A percentile compares a stretch with the other conserved stretches of the same genome.
Evolutionary conservation across 306 rosid genomes (phyloP).

Genomic region (Betula pendula): DNA sequence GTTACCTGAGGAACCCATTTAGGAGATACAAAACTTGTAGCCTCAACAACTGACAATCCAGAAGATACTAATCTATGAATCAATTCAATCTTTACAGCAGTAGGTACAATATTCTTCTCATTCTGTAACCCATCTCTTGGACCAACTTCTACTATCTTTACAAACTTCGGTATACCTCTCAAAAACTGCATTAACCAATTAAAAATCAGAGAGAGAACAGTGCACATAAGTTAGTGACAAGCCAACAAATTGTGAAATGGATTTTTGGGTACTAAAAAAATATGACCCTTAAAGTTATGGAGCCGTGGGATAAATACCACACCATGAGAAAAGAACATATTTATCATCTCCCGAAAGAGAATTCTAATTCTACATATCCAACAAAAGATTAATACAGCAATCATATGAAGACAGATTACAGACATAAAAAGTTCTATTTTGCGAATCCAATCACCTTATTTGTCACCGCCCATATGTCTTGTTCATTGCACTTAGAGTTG

Average conservation of each 20-base stretch:
- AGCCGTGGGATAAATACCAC: neutral
- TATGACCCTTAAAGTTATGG: neutral
- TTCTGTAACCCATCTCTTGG: conserved; percentile 96
- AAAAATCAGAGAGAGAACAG: conserved; percentile 16
- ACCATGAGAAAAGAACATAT: conserved; percentile 7
- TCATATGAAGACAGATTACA: neutral
- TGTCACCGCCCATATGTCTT: conserved; percentile 28
- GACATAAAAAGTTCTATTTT: conserved; percentile 3
- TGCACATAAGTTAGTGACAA: neutral
- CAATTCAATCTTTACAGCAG: conserved; percentile 72
- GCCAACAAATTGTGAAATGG: neutral
- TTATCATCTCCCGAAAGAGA: conserved; percentile 6
- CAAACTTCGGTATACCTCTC: conserved; percentile 62
- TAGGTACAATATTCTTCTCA: conserved; percentile 75
- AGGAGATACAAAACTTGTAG: conserved; percentile 96
- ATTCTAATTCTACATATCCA: conserved; percentile 4
- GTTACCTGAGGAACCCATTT: conserved; percentile 95
- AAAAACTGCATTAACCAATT: conserved; percentile 48
- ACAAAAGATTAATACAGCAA: neutral
- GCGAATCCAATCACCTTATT: conserved; percentile 50
- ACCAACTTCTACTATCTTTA: conserved; percentile 95
- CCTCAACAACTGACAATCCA: conserved; percentile 85
- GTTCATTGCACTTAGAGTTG: conserved; percentile 35
- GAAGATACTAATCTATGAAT: conserved; percentile 67
- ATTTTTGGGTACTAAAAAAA: neutral